phyloP scores from a whole-genome alignment of 768 basidiomycete genomes.

The Pulveroboletus ravenelii region DNA sequence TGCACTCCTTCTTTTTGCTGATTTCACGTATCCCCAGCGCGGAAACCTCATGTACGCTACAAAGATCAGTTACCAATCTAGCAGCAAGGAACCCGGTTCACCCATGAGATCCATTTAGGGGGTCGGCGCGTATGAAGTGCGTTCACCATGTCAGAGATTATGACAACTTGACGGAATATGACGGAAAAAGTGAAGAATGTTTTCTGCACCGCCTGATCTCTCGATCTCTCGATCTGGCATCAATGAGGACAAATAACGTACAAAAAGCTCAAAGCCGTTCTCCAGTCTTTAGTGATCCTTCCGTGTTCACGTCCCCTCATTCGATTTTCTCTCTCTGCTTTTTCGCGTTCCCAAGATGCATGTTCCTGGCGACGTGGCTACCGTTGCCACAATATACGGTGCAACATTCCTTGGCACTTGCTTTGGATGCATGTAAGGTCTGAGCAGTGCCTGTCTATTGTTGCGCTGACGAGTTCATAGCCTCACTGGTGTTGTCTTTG shows the following conservation, averaged over 20 bases:
- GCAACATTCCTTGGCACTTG: slow-evolving; percentile 30
- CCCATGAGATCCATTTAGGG: not conserved
- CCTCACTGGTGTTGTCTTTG: slow-evolving; percentile 30
- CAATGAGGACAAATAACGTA: slow-evolving; percentile 34
- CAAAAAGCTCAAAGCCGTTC: slow-evolving; percentile 18
- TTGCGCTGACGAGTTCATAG: slow-evolving; percentile 16
- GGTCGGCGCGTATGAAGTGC: not conserved
- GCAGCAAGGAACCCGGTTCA: not conserved
- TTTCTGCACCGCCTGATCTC: slow-evolving; percentile 10
- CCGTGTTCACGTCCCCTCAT: slow-evolving; percentile 29
- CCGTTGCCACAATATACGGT: slow-evolving; percentile 29
- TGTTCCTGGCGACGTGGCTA: slow-evolving; percentile 28
- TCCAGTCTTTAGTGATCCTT: slow-evolving; percentile 19
- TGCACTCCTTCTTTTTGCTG: no score
- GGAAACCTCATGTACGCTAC: no score
- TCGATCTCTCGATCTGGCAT: slow-evolving; percentile 21
- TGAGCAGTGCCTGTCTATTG: not conserved
- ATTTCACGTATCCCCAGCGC: not conserved
- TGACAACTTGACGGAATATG: slow-evolving; percentile 18
- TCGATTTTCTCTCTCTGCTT: slow-evolving; percentile 6
- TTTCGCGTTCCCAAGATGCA: slow-evolving; percentile 8
- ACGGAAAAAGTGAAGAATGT: slow-evolving; percentile 12
- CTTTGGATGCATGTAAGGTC: slow-evolving; percentile 26
- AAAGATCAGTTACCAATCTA: not conserved
- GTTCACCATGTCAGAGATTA: not conserved